A percentile compares a stretch with the other conserved stretches of the same genome.
phyloP scores from a whole-genome alignment of 345 rosid genomes.

The Salix brachista region DNA sequence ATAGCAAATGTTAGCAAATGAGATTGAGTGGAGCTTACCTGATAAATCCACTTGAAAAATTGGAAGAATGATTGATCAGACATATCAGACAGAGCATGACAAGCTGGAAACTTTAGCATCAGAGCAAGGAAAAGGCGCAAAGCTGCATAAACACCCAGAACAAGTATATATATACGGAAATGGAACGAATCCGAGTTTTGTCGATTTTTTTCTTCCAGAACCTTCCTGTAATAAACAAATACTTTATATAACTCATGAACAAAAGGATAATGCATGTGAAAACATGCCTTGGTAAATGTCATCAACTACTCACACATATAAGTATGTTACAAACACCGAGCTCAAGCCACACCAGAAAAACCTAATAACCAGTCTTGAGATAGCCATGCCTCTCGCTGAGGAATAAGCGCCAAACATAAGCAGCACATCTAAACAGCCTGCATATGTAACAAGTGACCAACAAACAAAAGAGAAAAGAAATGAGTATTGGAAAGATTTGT shows the following conservation, averaged over 20 bases:
- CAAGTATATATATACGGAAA: constrained; percentile 82
- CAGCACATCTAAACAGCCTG: constrained; percentile 83
- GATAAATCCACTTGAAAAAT: constrained; percentile 97
- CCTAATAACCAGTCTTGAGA: constrained; percentile 81
- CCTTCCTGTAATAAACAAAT: constrained; percentile 50
- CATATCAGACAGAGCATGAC: constrained; percentile 79
- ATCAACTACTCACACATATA: constrained; percentile 59
- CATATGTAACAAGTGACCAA: constrained; percentile 16
- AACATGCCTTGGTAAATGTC: background rate
- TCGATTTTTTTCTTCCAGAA: constrained; percentile 66
- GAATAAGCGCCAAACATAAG: constrained; percentile 93
- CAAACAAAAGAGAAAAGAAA: constrained; percentile 3
- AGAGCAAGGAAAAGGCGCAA: constrained; percentile 64
- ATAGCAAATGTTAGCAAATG: constrained; percentile 1
- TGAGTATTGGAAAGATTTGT: background rate
- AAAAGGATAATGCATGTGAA: background rate
- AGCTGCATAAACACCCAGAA: constrained; percentile 80
- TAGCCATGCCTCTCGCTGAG: constrained; percentile 95
- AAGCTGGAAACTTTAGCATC: constrained; percentile 70
- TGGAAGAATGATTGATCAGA: constrained; percentile 95
- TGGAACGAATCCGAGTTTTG: constrained; percentile 53
- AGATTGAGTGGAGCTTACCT: constrained; percentile 47
- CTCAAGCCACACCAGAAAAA: constrained; percentile 81
- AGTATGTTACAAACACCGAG: constrained; percentile 65
- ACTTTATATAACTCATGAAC: background rate